Evolutionary conservation across 805 yeast species (phyloP).

Genomic region (Metschnikowia kofuensis): DNA sequence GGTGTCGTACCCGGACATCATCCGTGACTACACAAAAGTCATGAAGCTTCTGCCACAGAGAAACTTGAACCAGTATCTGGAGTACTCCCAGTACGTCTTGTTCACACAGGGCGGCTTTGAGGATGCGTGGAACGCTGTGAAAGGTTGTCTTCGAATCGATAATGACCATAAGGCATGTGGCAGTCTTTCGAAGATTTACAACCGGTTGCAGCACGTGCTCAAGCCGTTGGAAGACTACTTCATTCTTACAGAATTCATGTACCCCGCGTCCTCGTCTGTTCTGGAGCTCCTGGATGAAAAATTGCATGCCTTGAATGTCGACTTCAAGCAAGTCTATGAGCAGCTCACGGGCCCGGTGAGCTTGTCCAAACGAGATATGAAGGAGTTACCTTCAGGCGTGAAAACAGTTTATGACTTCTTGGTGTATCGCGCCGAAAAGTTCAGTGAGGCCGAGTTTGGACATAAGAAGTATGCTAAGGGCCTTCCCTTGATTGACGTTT

Average conservation of each 20-base stretch:
- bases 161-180: slow-evolving; percentile 68
- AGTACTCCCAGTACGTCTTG: slow-evolving; percentile 31
- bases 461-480: slow-evolving; percentile 13
- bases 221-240: slow-evolving; percentile 45
- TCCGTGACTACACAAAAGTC: slow-evolving; percentile 25
- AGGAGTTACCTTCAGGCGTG: slow-evolving; percentile 24
- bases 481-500: slow-evolving; percentile 27
- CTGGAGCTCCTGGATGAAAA: slow-evolving; percentile 12
- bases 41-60: slow-evolving; percentile 26
- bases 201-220: slow-evolving; percentile 42
- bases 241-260: slow-evolving; percentile 27
- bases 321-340: slow-evolving; percentile 2
- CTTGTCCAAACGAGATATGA: slow-evolving; percentile 27
- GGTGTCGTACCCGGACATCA: slow-evolving; percentile 4
- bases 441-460: slow-evolving; percentile 23
- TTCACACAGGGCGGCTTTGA: slow-evolving; percentile 54
- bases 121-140: slow-evolving; percentile 48
- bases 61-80: slow-evolving; percentile 24
- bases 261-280: slow-evolving; percentile 5
- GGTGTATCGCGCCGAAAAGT: slow-evolving; percentile 30
- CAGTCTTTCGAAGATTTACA: slow-evolving; percentile 48
- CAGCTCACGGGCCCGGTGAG: slow-evolving; percentile 19
- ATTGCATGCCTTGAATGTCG: slow-evolving; percentile 9
- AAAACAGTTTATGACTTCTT: slow-evolving; percentile 45
- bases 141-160: slow-evolving; percentile 73